phyloP scores from a whole-genome alignment of 2,329 filamentous ascomycete species.

The Magnaporthiopsis incrustans region DNA sequence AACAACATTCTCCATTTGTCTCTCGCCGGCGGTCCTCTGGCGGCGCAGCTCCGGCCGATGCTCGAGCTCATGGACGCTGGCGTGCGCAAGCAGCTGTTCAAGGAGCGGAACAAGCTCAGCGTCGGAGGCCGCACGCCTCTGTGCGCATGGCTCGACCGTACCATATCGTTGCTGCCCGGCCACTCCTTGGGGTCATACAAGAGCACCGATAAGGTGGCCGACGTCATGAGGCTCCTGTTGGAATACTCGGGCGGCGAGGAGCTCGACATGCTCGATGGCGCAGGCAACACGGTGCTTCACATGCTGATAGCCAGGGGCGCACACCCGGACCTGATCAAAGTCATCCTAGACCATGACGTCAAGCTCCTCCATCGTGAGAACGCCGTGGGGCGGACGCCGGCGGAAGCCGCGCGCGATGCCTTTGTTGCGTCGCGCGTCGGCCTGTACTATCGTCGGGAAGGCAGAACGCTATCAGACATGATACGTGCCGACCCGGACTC shows the following conservation, averaged over 20 bases:
- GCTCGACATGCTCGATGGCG: conserved; percentile 51
- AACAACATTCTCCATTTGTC: conserved; percentile 64
- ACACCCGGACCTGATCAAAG: conserved; percentile 27
- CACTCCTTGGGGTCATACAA: conserved; percentile 16
- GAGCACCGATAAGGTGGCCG: conserved; percentile 22
- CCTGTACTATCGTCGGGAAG: conserved; percentile 12
- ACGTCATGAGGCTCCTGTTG: conserved; percentile 41
- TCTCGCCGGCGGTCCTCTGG: conserved; percentile 23
- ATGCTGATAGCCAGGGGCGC: conserved; percentile 34
- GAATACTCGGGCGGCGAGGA: conserved; percentile 43
- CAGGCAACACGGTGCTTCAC: conserved; percentile 60
- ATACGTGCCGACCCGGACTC: neutral
- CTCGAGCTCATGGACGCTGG: conserved; percentile 50
- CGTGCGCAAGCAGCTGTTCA: conserved; percentile 48
- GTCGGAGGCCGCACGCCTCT: conserved; percentile 53
- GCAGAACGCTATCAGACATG: neutral
- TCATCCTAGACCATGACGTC: conserved; percentile 47
- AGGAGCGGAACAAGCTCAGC: conserved; percentile 45
- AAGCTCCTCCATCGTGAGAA: conserved; percentile 63
- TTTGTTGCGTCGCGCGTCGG: conserved; percentile 33
- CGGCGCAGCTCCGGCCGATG: conserved; percentile 33
- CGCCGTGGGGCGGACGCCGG: conserved; percentile 64
- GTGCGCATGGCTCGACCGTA: conserved; percentile 44
- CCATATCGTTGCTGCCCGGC: neutral
- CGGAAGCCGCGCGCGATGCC: conserved; percentile 55